Evolutionary conservation across 228 moss, liverwort and hornwort genomes (phyloP), one percentile per base, ranked within the genome.

Genomic region (Sphagnum fallax): DNA sequence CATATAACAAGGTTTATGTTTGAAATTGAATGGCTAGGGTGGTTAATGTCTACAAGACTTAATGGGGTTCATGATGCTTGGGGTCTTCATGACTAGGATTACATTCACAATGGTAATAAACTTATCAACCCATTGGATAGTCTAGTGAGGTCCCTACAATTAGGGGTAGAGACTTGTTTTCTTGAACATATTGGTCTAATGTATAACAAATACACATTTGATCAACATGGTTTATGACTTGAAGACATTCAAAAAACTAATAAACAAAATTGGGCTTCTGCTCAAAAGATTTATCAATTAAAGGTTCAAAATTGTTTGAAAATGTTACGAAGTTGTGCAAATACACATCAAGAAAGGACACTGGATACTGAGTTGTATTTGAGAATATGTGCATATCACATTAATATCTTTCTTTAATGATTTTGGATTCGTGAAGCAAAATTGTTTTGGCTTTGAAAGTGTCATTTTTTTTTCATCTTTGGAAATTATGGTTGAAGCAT

Each of bases 41-140:
- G 5, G 65, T 11, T 51, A 11, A 5, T 47, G 50, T 53, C 4
- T 57, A 10, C 0, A 0, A 6, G 4, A 12, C 18, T 47, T 5
- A 32, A 3, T 12, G 12, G 8, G 6, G 66, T 9, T 5, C 18
- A 50, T 5, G 48, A 10, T 14, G 49, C 58, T 5, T 47, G 0
- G 16, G 65, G 66, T 6, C 14, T 65, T 10, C 52, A 66, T 65
- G 72, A 72, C 49, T 48, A 66, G 53, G 5, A 72, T 65, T 53
- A 14, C n/a, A 10, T 16, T 5, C 53, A 72, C 6, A 65, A 64
- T 49, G 50, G 32, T 15, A 67, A 67, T 0, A 67, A 67, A 51
- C 0, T 67, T 9, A 67, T 67, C 51, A 67, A 67, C 7, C 66
- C 66, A 4, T 16, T 67, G 8, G 66, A 67, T 52, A 67, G 4